Evolutionary conservation across 2,329 filamentous ascomycete species (phyloP).

Genomic region (Sordariomycetes sp.): DNA sequence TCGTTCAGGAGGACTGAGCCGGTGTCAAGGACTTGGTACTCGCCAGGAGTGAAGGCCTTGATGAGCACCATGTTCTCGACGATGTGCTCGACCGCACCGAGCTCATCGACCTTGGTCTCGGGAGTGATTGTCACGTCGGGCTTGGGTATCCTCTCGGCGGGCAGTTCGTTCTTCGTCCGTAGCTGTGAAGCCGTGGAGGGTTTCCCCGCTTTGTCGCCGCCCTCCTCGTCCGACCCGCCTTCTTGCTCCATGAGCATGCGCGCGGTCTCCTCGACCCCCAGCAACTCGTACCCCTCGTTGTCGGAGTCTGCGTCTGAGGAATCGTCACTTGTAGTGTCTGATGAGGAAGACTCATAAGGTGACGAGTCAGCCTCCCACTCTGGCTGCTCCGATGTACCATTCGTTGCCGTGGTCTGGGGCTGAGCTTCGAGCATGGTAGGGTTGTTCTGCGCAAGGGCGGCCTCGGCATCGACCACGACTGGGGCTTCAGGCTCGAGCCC

Average conservation of each 20-base stretch:
- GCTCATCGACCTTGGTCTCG: conserved; percentile 65
- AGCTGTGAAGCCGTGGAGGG: conserved; percentile 36
- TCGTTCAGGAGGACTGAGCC: conserved; percentile 76
- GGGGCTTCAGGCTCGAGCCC: conserved; percentile 19
- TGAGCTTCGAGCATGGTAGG: conserved; percentile 5
- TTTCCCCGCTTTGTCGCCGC: conserved; percentile 36
- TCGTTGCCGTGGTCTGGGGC: conserved; percentile 3
- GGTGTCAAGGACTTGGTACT: conserved; percentile 75
- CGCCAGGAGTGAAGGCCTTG: conserved; percentile 68
- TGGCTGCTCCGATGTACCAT: conserved; percentile 35
- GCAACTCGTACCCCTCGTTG: conserved; percentile 58
- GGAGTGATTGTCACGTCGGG: conserved; percentile 71
- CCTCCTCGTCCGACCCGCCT: conserved; percentile 70
- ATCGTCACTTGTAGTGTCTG: conserved; percentile 48
- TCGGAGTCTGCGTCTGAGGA: conserved; percentile 51
- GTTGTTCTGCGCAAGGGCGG: conserved; percentile 1
- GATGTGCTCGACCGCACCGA: conserved; percentile 68
- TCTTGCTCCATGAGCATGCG: conserved; percentile 79
- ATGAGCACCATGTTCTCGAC: conserved; percentile 75
- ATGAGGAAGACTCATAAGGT: conserved; percentile 62
- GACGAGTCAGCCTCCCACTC: conserved; percentile 84
- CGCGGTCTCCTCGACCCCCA: conserved; percentile 75
- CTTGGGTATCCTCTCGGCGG: conserved; percentile 56
- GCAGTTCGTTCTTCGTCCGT: conserved; percentile 73
- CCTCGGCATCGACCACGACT: conserved; percentile 4